These are phyloP conservation scores for Lasiosphaeriaceae sp. DNA, from an alignment of 495 filamentous ascomycete species.

Conservation along the genomic window DNA sequence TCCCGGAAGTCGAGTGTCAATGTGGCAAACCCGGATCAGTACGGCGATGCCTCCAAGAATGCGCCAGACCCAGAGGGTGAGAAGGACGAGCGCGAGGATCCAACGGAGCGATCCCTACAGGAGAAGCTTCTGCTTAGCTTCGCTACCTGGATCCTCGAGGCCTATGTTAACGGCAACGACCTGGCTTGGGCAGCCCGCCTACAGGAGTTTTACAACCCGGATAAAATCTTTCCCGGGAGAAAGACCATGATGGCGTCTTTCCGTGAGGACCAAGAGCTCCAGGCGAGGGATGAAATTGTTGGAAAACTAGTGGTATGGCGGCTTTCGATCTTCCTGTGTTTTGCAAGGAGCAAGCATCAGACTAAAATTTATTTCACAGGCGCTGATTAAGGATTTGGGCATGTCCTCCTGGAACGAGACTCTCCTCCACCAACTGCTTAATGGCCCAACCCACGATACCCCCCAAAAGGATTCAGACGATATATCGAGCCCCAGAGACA, in stretches of 20 bases:
- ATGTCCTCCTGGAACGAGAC: constrained; percentile 24
- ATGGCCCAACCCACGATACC: constrained; percentile 27
- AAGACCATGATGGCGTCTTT: constrained; percentile 59
- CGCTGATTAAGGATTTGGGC: constrained; percentile 68
- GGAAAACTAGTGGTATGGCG: constrained; percentile 69
- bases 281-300: constrained; percentile 64
- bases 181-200: constrained; percentile 73
- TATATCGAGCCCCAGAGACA: constrained; percentile 52
- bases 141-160: constrained; percentile 77
- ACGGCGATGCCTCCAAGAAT: constrained; percentile 44
- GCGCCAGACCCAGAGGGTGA: constrained; percentile 83
- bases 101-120: constrained; percentile 59
- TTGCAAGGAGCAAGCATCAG: not conserved
- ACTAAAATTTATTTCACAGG: constrained; percentile 38
- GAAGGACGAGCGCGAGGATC: constrained; percentile 45
- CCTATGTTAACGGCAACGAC: constrained; percentile 64
- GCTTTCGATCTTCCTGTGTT: not conserved
- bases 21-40: constrained; percentile 42
- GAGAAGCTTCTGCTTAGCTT: constrained; percentile 77
- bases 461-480: constrained; percentile 38
- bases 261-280: constrained; percentile 56
- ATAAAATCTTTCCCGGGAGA: constrained; percentile 53
- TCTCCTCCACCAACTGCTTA: constrained; percentile 29
- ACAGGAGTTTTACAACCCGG: constrained; percentile 66
- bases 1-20: constrained; percentile 62